Evolutionary conservation across 208 protist species (phyloP).

Genomic region (Wallacemonas sp.): DNA sequence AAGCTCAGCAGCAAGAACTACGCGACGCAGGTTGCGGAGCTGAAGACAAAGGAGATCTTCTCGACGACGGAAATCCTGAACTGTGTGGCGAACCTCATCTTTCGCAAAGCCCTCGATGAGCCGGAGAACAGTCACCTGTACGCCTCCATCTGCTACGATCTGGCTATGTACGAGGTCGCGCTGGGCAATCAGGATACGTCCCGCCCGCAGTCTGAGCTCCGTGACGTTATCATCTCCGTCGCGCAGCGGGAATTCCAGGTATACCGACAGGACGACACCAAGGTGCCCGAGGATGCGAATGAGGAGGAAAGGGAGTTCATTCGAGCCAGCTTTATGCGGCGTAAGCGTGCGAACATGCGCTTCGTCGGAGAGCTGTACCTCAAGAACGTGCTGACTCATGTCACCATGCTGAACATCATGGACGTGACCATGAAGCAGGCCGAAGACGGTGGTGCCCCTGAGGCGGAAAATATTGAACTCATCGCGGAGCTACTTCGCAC

Average conservation of each 20-base stretch:
- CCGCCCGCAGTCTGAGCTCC: constrained; percentile 62
- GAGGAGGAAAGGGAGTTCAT: constrained; percentile 68
- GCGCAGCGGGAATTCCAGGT: constrained; percentile 69
- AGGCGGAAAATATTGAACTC: constrained; percentile 79
- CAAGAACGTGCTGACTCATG: constrained; percentile 59
- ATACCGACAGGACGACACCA: constrained; percentile 15
- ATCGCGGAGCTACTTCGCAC: constrained; percentile 72
- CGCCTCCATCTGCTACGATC: constrained; percentile 72
- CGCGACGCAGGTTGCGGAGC: constrained; percentile 50
- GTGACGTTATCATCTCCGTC: constrained; percentile 61
- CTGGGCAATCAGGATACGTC: constrained; percentile 14
- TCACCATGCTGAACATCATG: constrained; percentile 73
- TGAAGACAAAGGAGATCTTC: constrained; percentile 70
- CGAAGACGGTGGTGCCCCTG: constrained; percentile 43
- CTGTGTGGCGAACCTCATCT: constrained; percentile 72
- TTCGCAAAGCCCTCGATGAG: constrained; percentile 84
- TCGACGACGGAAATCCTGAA: constrained; percentile 48
- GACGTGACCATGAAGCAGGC: constrained; percentile 47
- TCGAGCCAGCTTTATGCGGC: constrained; percentile 67
- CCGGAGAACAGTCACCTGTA: constrained; percentile 83
- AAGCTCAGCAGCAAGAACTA: constrained; percentile 80
- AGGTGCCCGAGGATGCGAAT: constrained; percentile 15
- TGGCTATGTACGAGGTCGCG: constrained; percentile 74
- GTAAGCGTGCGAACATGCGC: constrained; percentile 85
- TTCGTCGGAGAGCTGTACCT: constrained; percentile 88